Evolutionary conservation across 2,329 filamentous ascomycete species (phyloP), one percentile per base, ranked within the genome.

Genomic region (Penicillium rolfsii): DNA sequence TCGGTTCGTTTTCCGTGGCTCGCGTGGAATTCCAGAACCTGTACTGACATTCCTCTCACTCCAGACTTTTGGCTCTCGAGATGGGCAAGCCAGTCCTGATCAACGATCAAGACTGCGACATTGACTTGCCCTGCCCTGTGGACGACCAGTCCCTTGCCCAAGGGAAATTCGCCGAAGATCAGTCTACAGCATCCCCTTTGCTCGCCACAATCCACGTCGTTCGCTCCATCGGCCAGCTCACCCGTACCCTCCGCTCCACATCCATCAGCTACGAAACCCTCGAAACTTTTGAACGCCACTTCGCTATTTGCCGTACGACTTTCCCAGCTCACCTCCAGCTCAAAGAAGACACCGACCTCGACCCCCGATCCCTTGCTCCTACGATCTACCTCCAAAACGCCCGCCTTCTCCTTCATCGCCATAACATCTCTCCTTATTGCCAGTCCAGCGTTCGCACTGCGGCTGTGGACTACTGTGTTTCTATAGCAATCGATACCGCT

Each of bases 91-190:
- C 94, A 0, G 85, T 91, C 58, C 78, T 93, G 65, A 96, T 98
- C 71, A 85, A 93, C 71, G 94, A 98, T 69, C 84, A 87, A 35
- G 94, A 98, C 75, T 97, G 92, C 79, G 91, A 97, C 67, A 88
- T 93, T 6, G 83, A 86, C 24, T 84, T 97, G 28, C 94, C 94
- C 0, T 89, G 88, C 26, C 85, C 90, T 0, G 85, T 93, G 26
- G 91, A 96, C 74, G 93, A 97, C 69, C 88, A 91, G 68, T 76
- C 74, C 41, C 74, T 78, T 82, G 40, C 84, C 81, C 41, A 84
- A 77, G 58, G 84, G 75, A 33, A 81, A 82, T 55, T 73, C 1
- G 67, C 72, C 2, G 70, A 76, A 55, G 64, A 66, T 52, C 83
- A 85, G 3, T 81, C 89, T 5, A 88, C 90, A 68, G 90, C 89